phyloP scores from a whole-genome alignment of 108 stramenopile genomes.

The Parietichytrium sp. region DNA sequence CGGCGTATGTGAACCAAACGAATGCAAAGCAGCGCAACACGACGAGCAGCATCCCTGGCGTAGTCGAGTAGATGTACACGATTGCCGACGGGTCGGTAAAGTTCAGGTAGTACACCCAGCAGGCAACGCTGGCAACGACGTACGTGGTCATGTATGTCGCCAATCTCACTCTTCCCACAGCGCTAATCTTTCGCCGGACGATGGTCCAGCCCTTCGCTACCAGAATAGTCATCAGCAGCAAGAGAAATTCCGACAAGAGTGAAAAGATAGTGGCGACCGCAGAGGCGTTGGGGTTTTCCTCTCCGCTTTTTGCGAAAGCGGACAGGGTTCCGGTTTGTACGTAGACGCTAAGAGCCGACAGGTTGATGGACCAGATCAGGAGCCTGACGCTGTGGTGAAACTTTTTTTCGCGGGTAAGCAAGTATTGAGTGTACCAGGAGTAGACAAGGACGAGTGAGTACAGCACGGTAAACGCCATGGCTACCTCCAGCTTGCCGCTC shows the following conservation, averaged over 20 bases:
- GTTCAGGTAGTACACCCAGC: not conserved
- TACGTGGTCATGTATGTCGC: constrained; percentile 34
- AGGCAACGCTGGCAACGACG: not conserved
- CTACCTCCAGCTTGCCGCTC: not conserved
- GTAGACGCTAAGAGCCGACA: not conserved
- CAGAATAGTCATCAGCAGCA: constrained; percentile 27
- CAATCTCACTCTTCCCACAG: constrained; percentile 36
- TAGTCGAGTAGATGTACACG: constrained; percentile 1
- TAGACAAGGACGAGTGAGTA: not conserved
- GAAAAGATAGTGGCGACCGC: not conserved
- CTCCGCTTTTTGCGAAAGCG: not conserved
- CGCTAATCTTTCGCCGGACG: constrained; percentile 46
- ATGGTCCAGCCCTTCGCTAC: constrained; percentile 54
- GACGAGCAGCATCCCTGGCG: constrained; percentile 38
- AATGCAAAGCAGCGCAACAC: not conserved
- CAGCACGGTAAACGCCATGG: not conserved
- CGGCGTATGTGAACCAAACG: constrained; percentile 43
- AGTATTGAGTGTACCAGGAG: not conserved
- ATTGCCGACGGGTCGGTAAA: constrained; percentile 11
- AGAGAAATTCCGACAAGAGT: not conserved
- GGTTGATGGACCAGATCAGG: not conserved
- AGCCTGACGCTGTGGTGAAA: constrained; percentile 40
- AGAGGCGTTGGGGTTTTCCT: not conserved
- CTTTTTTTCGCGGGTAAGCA: constrained; percentile 39
- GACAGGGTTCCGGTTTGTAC: not conserved